A percentile compares a stretch with the other conserved stretches of the same genome.
These are phyloP conservation scores for Nepenthes gracilis DNA, from an alignment of 148 eudicot genomes.

Conservation along the genomic window DNA sequence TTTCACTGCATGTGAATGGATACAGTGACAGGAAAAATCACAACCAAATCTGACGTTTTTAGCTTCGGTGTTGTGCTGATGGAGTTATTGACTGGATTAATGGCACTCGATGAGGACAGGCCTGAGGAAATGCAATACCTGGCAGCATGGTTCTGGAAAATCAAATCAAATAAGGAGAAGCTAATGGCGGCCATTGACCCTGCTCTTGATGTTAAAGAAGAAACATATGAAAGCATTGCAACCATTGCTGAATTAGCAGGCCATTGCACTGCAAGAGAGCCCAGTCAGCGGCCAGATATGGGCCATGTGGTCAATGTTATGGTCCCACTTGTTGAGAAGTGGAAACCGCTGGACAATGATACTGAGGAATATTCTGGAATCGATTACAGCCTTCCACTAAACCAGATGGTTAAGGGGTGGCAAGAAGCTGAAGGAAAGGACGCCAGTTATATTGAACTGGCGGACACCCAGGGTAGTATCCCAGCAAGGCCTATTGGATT, in stretches of 20 bases:
- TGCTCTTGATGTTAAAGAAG: constrained; percentile 47
- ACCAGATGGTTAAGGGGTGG: constrained; percentile 96
- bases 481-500: constrained; percentile 95
- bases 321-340: constrained; percentile 77
- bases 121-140: constrained; percentile 90
- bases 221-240: constrained; percentile 45
- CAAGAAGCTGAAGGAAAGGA: constrained; percentile 86
- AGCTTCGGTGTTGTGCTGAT: constrained; percentile 89
- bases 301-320: constrained; percentile 83
- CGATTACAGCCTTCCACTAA: constrained; percentile 83
- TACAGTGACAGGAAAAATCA: constrained; percentile 91
- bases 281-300: constrained; percentile 88
- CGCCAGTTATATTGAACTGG: constrained; percentile 47
- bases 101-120: constrained; percentile 78
- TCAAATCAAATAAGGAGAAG: constrained; percentile 59
- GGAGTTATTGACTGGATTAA: constrained; percentile 84
- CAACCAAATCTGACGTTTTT: constrained; percentile 85
- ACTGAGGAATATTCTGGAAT: constrained; percentile 80
- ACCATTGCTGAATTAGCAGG: constrained; percentile 72
- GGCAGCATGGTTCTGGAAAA: constrained; percentile 84
- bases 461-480: constrained; percentile 81
- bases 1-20: neutral
- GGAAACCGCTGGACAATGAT: constrained; percentile 79
- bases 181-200: constrained; percentile 63
- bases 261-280: constrained; percentile 91